Conservation (phyloP, 495 filamentous ascomycete species). For the Zalerion maritima region DNA sequence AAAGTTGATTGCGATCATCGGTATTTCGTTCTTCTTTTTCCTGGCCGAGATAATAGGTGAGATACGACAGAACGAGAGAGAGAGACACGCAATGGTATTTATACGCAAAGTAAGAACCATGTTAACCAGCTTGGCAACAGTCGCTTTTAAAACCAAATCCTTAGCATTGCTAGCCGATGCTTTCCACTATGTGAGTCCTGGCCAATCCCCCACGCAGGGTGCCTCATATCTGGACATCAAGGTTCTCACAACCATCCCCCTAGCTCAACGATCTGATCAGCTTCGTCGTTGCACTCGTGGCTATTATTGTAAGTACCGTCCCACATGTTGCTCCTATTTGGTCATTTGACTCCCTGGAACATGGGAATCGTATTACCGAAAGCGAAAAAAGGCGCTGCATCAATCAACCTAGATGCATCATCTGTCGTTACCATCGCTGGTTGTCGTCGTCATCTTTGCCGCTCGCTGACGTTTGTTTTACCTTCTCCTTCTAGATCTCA, state of each 20-base stretch:
- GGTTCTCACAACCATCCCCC: no score
- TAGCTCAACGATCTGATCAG: conserved; percentile 87
- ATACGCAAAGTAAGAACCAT: no score
- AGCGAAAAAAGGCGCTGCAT: no score
- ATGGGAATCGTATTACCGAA: no score
- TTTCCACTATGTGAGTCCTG: conserved; percentile 69
- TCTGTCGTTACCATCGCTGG: no score
- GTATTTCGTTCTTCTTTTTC: conserved; percentile 73
- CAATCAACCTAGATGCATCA: no score
- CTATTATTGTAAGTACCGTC: conserved; percentile 47
- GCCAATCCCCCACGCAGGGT: neutral
- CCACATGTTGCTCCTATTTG: conserved; percentile 1
- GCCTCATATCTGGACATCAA: conserved; percentile 1
- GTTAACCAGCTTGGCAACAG: no score
- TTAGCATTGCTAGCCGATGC: conserved; percentile 87
- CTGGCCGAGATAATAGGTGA: conserved; percentile 58
- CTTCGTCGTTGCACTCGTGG: conserved; percentile 67
- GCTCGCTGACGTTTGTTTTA: conserved; percentile 7
- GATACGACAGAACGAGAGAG: conserved; percentile 8
- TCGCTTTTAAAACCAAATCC: conserved; percentile 75
- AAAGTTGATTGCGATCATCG: conserved; percentile 64
- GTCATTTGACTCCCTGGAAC: no score
- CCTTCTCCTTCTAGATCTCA: conserved; percentile 21
- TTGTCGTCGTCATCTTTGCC: no score
- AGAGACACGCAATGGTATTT: no score